A percentile compares a stretch with the other conserved stretches of the same genome.
These are phyloP conservation scores for Ophiostoma pallidulum DNA, from an alignment of 2,329 filamentous ascomycete species.

Conservation along the genomic window DNA sequence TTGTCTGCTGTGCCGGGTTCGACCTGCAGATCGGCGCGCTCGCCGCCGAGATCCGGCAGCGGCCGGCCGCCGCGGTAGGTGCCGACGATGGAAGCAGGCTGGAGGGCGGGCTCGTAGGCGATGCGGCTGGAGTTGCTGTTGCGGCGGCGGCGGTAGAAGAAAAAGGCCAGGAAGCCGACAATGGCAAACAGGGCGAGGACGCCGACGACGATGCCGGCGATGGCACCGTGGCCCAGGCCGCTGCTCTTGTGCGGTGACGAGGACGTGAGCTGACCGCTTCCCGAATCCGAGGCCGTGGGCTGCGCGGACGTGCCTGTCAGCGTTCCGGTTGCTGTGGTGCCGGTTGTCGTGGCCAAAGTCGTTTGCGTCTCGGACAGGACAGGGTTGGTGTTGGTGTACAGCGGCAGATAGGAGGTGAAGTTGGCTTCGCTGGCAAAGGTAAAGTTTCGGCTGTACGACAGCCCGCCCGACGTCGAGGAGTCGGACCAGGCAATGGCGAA, in stretches of 20 bases:
- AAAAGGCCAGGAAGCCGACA: slow-evolving; percentile 32
- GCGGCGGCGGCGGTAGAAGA: slow-evolving; percentile 33
- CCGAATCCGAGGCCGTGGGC: not conserved
- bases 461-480: not conserved
- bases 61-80: slow-evolving; percentile 21
- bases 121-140: slow-evolving; percentile 16
- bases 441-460: slow-evolving; percentile 9
- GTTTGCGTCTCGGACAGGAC: not conserved
- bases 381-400: not conserved
- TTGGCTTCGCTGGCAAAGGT: not conserved
- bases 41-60: slow-evolving; percentile 7
- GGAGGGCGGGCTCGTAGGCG: slow-evolving; percentile 9
- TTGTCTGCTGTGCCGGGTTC: slow-evolving; percentile 25
- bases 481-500: slow-evolving; percentile 3
- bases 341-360: not conserved
- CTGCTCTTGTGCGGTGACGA: not conserved
- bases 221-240: slow-evolving; percentile 33
- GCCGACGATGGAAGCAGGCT: slow-evolving; percentile 19
- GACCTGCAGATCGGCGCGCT: slow-evolving; percentile 11
- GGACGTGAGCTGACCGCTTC: not conserved
- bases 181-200: slow-evolving; percentile 30
- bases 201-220: slow-evolving; percentile 39
- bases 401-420: not conserved
- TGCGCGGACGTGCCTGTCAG: not conserved
- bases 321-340: not conserved